A percentile compares a stretch with the other conserved stretches of the same genome.
phyloP scores from a whole-genome alignment of 305 asterid genomes.

The Vinca major region DNA sequence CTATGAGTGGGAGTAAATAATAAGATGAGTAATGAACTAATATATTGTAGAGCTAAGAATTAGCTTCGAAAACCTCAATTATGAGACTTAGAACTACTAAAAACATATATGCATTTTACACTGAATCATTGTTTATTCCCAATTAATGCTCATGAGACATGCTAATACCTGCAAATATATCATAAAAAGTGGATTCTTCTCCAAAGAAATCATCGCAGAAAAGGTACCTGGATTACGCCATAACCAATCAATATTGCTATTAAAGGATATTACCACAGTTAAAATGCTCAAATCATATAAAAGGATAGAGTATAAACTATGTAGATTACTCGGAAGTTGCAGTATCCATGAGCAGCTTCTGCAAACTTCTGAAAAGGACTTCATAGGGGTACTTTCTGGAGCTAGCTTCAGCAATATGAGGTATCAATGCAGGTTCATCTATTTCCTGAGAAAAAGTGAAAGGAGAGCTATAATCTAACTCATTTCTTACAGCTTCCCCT shows the following conservation, averaged over 20 bases:
- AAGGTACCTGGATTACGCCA: conserved; percentile 59
- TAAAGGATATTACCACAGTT: conserved; percentile 15
- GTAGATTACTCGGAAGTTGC: conserved; percentile 84
- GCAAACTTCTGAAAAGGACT: conserved; percentile 98
- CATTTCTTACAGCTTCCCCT: not conserved
- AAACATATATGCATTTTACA: not conserved
- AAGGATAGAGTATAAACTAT: conserved; percentile 10
- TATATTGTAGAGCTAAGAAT: not conserved
- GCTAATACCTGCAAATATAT: conserved; percentile 74
- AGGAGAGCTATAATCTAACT: not conserved
- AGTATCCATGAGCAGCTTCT: conserved; percentile 94
- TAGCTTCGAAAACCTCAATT: not conserved
- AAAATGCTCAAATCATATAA: conserved; percentile 8
- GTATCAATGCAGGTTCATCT: conserved; percentile 93
- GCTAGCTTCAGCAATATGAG: conserved; percentile 98
- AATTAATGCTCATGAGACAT: not conserved
- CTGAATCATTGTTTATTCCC: conserved; percentile 11
- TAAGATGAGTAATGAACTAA: not conserved
- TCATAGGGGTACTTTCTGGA: conserved; percentile 87
- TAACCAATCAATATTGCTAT: conserved; percentile 14
- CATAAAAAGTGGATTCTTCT: conserved; percentile 77
- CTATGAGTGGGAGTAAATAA: not conserved
- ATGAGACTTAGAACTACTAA: not conserved
- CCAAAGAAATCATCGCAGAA: conserved; percentile 92
- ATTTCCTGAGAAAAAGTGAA: conserved; percentile 52